phyloP scores from a whole-genome alignment of 2,329 filamentous ascomycete species.

The Verticillium klebahnii region DNA sequence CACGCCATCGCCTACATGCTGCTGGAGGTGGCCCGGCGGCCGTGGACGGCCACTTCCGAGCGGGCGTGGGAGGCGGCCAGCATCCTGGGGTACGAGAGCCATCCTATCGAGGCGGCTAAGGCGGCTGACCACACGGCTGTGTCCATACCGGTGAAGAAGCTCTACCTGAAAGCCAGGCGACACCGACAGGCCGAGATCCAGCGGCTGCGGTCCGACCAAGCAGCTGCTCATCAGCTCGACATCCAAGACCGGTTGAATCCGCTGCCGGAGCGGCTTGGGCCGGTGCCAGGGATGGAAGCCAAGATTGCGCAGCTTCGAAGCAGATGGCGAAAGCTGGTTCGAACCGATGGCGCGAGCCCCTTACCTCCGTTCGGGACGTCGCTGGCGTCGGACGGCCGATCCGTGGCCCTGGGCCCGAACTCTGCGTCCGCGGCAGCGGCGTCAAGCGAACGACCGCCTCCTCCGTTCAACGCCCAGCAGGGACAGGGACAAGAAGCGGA shows the following conservation, averaged over 20 bases:
- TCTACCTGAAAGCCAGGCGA: conserved; percentile 47
- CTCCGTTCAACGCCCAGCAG: background rate
- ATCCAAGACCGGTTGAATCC: conserved; percentile 39
- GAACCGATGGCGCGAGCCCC: conserved; percentile 21
- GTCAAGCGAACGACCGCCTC: background rate
- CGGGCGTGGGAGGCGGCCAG: conserved; percentile 44
- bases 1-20: conserved; percentile 45
- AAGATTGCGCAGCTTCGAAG: conserved; percentile 40
- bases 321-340: conserved; percentile 47
- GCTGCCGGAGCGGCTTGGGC: conserved; percentile 40
- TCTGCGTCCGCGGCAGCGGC: background rate
- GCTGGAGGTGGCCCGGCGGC: conserved; percentile 39
- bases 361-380: conserved; percentile 14
- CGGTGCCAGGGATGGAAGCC: conserved; percentile 40
- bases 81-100: conserved; percentile 27
- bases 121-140: conserved; percentile 42
- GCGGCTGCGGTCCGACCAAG: conserved; percentile 41
- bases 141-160: conserved; percentile 49
- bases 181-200: conserved; percentile 47
- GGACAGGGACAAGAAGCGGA: conserved; percentile 2
- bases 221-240: conserved; percentile 45
- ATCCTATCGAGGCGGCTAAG: conserved; percentile 38
- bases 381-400: background rate
- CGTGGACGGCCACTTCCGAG: conserved; percentile 45
- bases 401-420: background rate